Conservation (phyloP, 495 filamentous ascomycete species). For the Elasticomyces elasticus region DNA sequence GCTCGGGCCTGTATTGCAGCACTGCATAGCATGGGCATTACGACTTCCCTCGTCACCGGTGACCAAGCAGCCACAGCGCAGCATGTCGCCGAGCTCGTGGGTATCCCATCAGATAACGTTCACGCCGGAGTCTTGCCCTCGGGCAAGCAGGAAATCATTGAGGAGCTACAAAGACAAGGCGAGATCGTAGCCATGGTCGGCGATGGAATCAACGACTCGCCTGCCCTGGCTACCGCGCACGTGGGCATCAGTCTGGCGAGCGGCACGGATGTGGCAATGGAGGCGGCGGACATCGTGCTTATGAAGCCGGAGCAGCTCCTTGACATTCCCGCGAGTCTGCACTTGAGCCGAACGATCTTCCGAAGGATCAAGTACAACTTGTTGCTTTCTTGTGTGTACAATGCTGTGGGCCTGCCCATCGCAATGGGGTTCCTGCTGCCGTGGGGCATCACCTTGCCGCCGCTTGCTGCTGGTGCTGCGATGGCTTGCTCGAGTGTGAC, state of each 20-base stretch:
- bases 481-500: constrained; percentile 89
- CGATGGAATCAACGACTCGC: constrained; percentile 98
- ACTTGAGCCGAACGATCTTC: constrained; percentile 80
- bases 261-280: constrained; percentile 95
- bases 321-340: constrained; percentile 75
- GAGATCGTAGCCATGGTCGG: constrained; percentile 91
- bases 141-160: constrained; percentile 78
- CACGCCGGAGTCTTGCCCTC: constrained; percentile 76
- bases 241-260: constrained; percentile 87
- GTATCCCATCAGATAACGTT: constrained; percentile 64
- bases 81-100: constrained; percentile 71
- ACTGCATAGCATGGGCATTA: constrained; percentile 71
- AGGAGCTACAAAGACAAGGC: constrained; percentile 58
- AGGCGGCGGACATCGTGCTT: constrained; percentile 90
- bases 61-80: constrained; percentile 75
- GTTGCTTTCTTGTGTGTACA: constrained; percentile 85
- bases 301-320: constrained; percentile 89
- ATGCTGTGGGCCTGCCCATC: constrained; percentile 83
- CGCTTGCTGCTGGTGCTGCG: constrained; percentile 87
- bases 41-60: constrained; percentile 84
- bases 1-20: constrained; percentile 78
- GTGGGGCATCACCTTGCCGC: constrained; percentile 75
- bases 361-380: constrained; percentile 88
- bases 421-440: constrained; percentile 94
- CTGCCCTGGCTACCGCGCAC: constrained; percentile 82